Conservation (phyloP, 2,329 filamentous ascomycete species). For the Fusarium sulawesiense region DNA sequence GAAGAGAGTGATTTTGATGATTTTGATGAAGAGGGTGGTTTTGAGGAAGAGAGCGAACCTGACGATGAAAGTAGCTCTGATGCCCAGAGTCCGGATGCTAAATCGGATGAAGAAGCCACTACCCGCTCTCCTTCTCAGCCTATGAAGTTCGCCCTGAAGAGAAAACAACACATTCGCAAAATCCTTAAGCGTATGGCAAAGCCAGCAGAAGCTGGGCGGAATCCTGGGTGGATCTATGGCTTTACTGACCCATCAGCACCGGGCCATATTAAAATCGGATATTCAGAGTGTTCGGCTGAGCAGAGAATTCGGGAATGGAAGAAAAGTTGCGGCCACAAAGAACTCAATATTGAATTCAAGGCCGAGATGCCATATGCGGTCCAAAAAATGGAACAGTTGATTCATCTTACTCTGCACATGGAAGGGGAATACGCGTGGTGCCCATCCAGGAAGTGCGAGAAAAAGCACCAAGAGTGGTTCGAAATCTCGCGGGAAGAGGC, state of each 20-base stretch:
- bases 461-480: conserved; percentile 21
- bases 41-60: background rate
- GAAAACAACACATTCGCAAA: background rate
- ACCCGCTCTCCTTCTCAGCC: background rate
- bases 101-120: background rate
- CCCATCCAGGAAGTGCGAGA: background rate
- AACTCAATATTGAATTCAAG: background rate
- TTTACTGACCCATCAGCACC: conserved; percentile 6
- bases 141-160: background rate
- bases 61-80: background rate
- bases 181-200: background rate
- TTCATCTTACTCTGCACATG: conserved; percentile 6
- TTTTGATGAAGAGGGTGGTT: too few species aligned
- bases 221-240: conserved; percentile 15
- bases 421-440: background rate
- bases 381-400: background rate
- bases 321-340: background rate
- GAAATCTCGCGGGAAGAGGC: background rate
- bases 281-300: too few species aligned
- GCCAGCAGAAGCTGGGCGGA: fast-evolving
- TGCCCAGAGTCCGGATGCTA: too few species aligned
- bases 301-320: too few species aligned
- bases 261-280: conserved; percentile 25
- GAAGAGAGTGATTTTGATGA: too few species aligned
- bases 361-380: background rate